Evolutionary conservation across 1,139 yeast species (phyloP).

Genomic region (Saccharomyces hybrid): DNA sequence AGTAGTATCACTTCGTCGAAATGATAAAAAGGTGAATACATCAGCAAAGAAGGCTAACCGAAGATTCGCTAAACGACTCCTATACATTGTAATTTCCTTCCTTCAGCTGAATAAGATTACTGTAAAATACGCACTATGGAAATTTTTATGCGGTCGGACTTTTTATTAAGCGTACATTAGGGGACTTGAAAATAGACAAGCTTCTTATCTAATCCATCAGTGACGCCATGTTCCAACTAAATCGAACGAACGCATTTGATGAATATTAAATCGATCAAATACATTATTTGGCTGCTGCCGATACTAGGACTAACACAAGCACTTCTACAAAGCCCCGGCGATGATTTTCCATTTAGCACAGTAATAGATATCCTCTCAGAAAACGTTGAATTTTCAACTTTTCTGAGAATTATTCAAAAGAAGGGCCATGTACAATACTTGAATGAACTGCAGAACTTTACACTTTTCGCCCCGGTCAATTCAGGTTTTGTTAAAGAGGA

Average conservation of each 20-base stretch:
- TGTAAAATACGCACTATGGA: not conserved
- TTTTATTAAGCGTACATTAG: not conserved
- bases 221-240: not conserved
- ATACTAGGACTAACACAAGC: not conserved
- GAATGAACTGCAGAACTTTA: conserved; percentile 58
- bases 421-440: conserved; percentile 61
- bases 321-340: not conserved
- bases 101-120: not conserved
- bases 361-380: conserved; percentile 72
- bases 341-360: conserved; percentile 33
- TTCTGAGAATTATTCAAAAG: conserved; percentile 58
- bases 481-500: conserved; percentile 53
- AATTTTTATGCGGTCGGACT: not conserved
- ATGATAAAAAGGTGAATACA: not conserved
- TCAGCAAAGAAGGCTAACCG: not conserved
- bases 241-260: not conserved
- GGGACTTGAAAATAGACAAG: not conserved
- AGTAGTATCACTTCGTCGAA: not conserved
- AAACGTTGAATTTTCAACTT: conserved; percentile 64
- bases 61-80: not conserved
- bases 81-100: not conserved
- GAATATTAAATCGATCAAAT: not conserved
- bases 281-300: not conserved
- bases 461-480: conserved; percentile 80
- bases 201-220: not conserved